phyloP scores from a whole-genome alignment of 2,329 filamentous ascomycete species.

The Fusarium secorum region DNA sequence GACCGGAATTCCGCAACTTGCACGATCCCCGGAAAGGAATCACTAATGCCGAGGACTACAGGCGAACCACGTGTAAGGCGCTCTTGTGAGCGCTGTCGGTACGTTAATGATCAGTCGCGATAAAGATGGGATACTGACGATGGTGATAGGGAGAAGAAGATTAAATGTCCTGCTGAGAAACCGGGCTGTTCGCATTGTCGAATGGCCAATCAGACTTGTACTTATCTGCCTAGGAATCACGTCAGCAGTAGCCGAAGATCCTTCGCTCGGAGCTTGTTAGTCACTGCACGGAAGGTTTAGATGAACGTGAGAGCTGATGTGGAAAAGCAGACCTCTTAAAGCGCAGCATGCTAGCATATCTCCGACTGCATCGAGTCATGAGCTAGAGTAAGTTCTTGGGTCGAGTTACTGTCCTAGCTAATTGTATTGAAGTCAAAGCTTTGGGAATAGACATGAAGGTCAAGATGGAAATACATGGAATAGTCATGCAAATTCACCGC shows the following conservation, averaged over 20 bases:
- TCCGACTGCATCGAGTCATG: not conserved
- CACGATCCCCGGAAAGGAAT: not conserved
- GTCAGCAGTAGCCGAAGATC: not conserved
- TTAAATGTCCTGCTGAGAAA: constrained; percentile 39
- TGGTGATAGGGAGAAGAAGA: constrained; percentile 28
- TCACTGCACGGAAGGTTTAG: rapidly evolving
- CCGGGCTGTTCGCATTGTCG: constrained; percentile 35
- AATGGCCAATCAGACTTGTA: constrained; percentile 23
- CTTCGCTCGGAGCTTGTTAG: constrained; percentile 3
- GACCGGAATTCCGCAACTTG: constrained; percentile 11
- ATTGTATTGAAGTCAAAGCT: not conserved
- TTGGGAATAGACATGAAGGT: rapidly evolving
- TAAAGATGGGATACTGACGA: rapidly evolving
- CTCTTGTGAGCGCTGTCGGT: constrained; percentile 38
- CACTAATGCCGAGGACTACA: constrained; percentile 5
- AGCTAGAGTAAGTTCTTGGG: not conserved
- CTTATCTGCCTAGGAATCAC: constrained; percentile 33
- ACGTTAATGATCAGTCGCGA: not conserved
- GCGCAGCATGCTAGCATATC: not conserved
- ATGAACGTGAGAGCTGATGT: not conserved
- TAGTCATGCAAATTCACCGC: not conserved
- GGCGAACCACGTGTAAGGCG: constrained; percentile 31
- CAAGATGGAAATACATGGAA: not conserved
- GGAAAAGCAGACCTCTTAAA: not conserved
- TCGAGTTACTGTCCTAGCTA: rapidly evolving